phyloP scores from a whole-genome alignment of 2,329 filamentous ascomycete species.

The Microcera coccophila region DNA sequence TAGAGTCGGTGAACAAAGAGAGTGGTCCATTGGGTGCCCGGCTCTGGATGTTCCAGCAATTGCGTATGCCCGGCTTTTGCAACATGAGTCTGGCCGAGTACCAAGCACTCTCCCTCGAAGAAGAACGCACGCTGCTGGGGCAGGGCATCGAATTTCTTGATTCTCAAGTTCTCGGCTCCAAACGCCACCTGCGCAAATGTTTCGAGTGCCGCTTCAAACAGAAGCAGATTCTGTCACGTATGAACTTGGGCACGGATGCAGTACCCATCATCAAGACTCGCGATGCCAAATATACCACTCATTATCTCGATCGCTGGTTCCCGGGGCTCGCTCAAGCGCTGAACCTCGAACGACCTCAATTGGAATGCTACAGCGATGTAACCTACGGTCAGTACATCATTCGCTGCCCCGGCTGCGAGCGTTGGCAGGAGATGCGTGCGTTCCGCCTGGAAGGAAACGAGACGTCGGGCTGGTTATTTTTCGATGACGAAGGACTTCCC shows the following conservation, averaged over 20 bases:
- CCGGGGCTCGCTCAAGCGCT: slow-evolving; percentile 8
- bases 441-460: too few relatives aligned
- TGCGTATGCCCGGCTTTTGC: background rate
- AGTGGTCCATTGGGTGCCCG: too few relatives aligned
- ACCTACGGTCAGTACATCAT: slow-evolving; percentile 8
- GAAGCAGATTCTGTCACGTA: background rate
- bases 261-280: slow-evolving; percentile 6
- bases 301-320: slow-evolving; percentile 11
- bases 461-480: background rate
- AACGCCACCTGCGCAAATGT: slow-evolving; percentile 6
- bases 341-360: background rate
- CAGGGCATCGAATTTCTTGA: background rate
- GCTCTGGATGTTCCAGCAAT: background rate
- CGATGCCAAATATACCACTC: background rate
- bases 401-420: slow-evolving; percentile 9
- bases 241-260: background rate
- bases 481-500: background rate
- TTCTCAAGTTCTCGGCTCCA: slow-evolving; percentile 2
- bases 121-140: background rate
- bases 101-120: background rate
- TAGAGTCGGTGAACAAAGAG: background rate
- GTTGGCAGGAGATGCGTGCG: slow-evolving; percentile 15
- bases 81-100: background rate
- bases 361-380: background rate
- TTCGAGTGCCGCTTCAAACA: slow-evolving; percentile 11